phyloP scores from a whole-genome alignment of 2,329 filamentous ascomycete species.

The Harringtonia lauricola region DNA sequence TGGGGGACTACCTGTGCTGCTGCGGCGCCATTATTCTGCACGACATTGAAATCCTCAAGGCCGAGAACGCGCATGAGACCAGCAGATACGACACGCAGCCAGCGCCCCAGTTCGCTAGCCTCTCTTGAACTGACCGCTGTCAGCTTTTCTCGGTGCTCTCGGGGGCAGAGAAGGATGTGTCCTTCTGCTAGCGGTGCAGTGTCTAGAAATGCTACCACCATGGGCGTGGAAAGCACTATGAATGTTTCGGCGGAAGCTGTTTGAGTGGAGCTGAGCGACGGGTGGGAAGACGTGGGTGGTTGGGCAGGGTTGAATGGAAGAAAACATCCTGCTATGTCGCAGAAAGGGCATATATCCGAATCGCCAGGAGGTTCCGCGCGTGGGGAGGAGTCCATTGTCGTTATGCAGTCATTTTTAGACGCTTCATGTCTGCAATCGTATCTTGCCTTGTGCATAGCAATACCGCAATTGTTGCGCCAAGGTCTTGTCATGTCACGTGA shows the following conservation, averaged over 20 bases:
- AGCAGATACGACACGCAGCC: constrained; percentile 60
- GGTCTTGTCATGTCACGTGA: too few relatives aligned
- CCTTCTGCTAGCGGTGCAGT: constrained; percentile 79
- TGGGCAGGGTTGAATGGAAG: constrained; percentile 30
- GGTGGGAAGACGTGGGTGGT: constrained; percentile 28
- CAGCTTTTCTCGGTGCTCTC: constrained; percentile 67
- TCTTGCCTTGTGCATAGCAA: too few relatives aligned
- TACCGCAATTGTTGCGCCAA: too few relatives aligned
- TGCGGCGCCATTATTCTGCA: constrained; percentile 87
- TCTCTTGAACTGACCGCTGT: constrained; percentile 55
- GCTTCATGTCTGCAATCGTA: too few relatives aligned
- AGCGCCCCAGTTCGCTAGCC: constrained; percentile 53
- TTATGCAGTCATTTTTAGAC: too few relatives aligned
- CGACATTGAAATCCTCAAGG: constrained; percentile 83
- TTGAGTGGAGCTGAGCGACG: constrained; percentile 19
- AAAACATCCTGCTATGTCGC: constrained; percentile 42
- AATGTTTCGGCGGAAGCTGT: constrained; percentile 37
- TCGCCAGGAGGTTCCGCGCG: background rate
- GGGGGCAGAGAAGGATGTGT: constrained; percentile 73
- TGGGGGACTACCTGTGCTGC: constrained; percentile 90
- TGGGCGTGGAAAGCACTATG: constrained; percentile 65
- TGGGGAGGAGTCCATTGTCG: too few relatives aligned
- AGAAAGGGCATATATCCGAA: constrained; percentile 45
- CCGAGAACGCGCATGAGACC: constrained; percentile 60
- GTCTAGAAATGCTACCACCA: constrained; percentile 81